Evolutionary conservation across 805 yeast genomes (phyloP), one percentile per base, ranked within the genome.

Genomic region (Ogataea wickerhamii): DNA sequence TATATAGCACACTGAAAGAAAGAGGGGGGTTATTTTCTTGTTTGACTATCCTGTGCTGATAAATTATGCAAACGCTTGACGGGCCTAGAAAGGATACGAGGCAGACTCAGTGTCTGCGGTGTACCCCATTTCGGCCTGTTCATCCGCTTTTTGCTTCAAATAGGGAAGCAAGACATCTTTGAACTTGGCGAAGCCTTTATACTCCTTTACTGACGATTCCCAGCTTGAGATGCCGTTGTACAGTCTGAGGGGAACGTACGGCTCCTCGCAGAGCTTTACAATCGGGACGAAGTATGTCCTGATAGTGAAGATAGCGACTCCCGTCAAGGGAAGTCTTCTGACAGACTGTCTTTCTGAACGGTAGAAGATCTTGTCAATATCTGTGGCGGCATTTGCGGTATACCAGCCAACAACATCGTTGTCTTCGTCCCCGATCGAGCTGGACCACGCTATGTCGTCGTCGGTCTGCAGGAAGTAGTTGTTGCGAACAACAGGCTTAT

Each of bases 381-480:
- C 68, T 1, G 55, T 56, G 2, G 84, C 84, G 11, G 64, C 58
- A 11, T 57, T 49, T 5, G 85, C 82, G 1, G 85, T 74, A 50
- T 76, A 69, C 86, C 87, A 80, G 17, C 84, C 84, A 28, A 79
- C 77, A 6, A 56, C 62, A 6, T 67, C 71, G 10, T 58, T 54
- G 35, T 61, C 60, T 51, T 80, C 86, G 43, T 70, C 64, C 6
- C 87, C 87, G 49, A 80, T 79, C 0, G 83, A 74, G 5, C 55
- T 38, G 1, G 85, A 78, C 87, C 87, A 80, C 19, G 77, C 82
- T 40, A 80, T 58, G 40, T 74, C 69, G 37, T 70, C 71, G 52
- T 80, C 86, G 8, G 80, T 76, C 56, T 80, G 87, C 27, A 80
- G 56, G 50, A 80, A 80, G 55, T 80, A 80, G 53, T 76, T 76